Conservation (phyloP, 2,329 filamentous ascomycete genomes). For the Diatrype stigma region DNA sequence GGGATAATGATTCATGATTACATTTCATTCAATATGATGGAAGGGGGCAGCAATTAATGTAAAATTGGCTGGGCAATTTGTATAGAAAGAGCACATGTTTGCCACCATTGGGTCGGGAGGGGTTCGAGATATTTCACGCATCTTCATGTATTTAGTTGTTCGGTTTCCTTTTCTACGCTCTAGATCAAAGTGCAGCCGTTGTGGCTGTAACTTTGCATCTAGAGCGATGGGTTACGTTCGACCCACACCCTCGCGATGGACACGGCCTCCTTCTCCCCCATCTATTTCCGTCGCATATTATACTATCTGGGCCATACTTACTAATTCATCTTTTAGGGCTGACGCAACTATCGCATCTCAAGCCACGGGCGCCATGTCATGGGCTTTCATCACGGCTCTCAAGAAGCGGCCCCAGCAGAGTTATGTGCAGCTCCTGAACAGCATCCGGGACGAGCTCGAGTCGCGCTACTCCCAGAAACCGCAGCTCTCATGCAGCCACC, state of each 20-base stretch:
- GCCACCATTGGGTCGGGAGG: too few relatives aligned
- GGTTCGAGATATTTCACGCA: background rate
- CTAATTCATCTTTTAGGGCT: slow-evolving; percentile 54
- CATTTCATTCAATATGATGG: background rate
- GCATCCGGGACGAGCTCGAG: slow-evolving; percentile 82
- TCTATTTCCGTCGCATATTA: background rate
- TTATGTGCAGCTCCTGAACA: slow-evolving; percentile 94
- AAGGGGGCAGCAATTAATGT: background rate
- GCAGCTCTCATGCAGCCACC: slow-evolving; percentile 93
- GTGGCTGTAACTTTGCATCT: slow-evolving; percentile 36
- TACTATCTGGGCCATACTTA: background rate
- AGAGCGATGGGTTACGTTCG: slow-evolving; percentile 45
- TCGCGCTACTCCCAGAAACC: slow-evolving; percentile 92
- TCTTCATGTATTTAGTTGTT: background rate
- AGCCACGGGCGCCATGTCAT: slow-evolving; percentile 97
- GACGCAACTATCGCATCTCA: slow-evolving; percentile 84
- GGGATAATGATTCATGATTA: background rate
- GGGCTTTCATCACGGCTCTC: slow-evolving; percentile 87
- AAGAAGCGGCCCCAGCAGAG: slow-evolving; percentile 93
- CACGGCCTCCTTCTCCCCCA: background rate
- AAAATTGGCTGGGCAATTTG: background rate
- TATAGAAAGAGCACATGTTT: background rate
- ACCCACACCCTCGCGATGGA: slow-evolving; percentile 4
- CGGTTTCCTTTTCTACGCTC: slow-evolving; percentile 30
- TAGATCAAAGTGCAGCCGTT: slow-evolving; percentile 35